phyloP scores from a whole-genome alignment of 2,329 filamentous ascomycete species.

The Fusarium subtropicale region DNA sequence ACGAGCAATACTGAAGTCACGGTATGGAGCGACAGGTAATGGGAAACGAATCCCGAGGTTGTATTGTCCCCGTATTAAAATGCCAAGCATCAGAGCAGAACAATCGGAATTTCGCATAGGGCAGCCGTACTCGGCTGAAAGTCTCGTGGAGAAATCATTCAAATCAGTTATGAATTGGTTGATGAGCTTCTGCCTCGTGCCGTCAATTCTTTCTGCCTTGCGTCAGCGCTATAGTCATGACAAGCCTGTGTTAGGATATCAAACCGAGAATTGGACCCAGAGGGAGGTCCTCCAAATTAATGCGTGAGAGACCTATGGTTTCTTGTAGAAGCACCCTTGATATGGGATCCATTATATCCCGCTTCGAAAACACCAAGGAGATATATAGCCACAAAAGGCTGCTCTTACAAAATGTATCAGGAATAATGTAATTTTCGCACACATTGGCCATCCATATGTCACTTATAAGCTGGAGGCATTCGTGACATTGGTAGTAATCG shows the following conservation, averaged over 20 bases:
- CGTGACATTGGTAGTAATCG: slow-evolving; percentile 15
- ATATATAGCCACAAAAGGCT: neutral
- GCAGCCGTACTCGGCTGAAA: fast-evolving
- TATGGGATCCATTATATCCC: fast-evolving
- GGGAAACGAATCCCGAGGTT: neutral
- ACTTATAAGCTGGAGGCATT: neutral
- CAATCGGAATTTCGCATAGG: neutral
- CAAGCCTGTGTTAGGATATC: neutral
- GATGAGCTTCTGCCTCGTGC: neutral
- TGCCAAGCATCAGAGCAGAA: neutral
- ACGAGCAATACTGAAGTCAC: neutral
- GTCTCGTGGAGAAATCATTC: fast-evolving
- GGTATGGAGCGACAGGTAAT: neutral
- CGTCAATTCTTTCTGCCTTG: neutral
- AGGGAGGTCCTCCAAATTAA: neutral
- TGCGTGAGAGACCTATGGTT: fast-evolving
- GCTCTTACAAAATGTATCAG: fast-evolving
- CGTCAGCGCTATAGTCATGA: neutral
- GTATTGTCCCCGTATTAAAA: neutral
- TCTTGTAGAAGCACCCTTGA: fast-evolving
- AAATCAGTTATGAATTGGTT: fast-evolving
- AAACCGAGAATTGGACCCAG: neutral
- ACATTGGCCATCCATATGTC: neutral
- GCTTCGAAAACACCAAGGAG: neutral
- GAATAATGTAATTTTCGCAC: fast-evolving